Evolutionary conservation across 2,329 filamentous ascomycete genomes (phyloP), one percentile per base, ranked within the genome.

Genomic region (Canariomyces notabilis): DNA sequence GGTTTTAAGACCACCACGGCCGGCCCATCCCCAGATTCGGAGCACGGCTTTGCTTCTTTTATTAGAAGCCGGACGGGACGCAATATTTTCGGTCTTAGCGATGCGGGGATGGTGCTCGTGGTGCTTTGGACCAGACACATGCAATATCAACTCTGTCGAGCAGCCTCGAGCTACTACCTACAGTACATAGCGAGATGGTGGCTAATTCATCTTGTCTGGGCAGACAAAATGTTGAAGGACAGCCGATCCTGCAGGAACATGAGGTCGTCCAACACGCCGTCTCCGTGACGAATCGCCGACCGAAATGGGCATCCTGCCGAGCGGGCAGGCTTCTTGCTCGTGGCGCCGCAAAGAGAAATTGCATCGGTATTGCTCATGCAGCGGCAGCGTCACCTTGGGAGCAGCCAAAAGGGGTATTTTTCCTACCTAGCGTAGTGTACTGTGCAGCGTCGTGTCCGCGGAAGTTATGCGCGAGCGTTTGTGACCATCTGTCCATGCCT

Each of bases 351-450:
- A 14, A n/a, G 39, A 21, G 47, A 56, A 36, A 58, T 56, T 58
- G 52, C 44, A n/a, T 54, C 57, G 57, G 54, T 58, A 59, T 59
- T 55, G 56, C 53, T 53, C 46, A 45, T 56, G 57, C 51, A 51
- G 46, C 33, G 42, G 18, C 29, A 39, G 18, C 26, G 37, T n/a
- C n/a, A n/a, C n/a, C n/a, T n/a, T n/a, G n/a, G n/a, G n/a, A n/a
- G n/a, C n/a, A n/a, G n/a, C n/a, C n/a, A n/a, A n/a, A n/a, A n/a
- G n/a, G n/a, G n/a, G n/a, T n/a, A n/a, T n/a, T n/a, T n/a, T n/a
- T n/a, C n/a, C n/a, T n/a, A n/a, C n/a, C n/a, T n/a, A n/a, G n/a
- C n/a, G n/a, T n/a, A n/a, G n/a, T n/a, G n/a, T n/a, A n/a, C n/a
- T n/a, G n/a, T n/a, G n/a, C n/a, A n/a, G n/a, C n/a, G n/a, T n/a